Base-by-base conservation (phyloP, 805 yeast species). In the Candida pseudofarinosa region DNA sequence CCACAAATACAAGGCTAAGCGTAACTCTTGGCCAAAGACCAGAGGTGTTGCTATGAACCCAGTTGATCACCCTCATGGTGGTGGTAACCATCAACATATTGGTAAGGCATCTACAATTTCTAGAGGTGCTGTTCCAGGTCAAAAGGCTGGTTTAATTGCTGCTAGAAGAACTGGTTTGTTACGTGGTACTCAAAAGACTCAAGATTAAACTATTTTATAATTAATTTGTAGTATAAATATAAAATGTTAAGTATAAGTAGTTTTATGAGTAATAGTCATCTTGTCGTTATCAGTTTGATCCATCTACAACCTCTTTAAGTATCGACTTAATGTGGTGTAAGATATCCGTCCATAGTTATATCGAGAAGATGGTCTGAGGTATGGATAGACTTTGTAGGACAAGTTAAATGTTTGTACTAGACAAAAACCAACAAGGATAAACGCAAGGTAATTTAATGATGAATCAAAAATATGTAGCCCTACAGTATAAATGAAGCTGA, bases 11-110 rank as follows among this genome's bases (percentile, higher is more conserved):
- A 90, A 77, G 79, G 96, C 90, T 68, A 93, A 93, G 95, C 84
- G 98, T 81, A 89, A 93, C 96, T 88, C 96, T 59, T 93, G 98
- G 98, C 99, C 99, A 79, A 90, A 88, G 87, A 93, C 98, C 71
- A 89, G 98, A 83, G 99, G 98, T 91, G 98, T 91, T 73, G 99
- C 99, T 74, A 91, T 93, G 99, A 91, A 91, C 82, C 98, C 98
- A 76, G 99, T 91, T 75, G 99, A 91, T 76, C 99, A 91, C 83
- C 99, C 99, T 75, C 99, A 91, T 77, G 99, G 99, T 88, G 98
- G 99, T 91, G 99, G 99, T 91, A 63, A 63, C 67, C 68, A 63
- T 60, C 63, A 59, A 52, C 63, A 59, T 45, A 59, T 59, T 56
- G 63, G 63, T 56, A 63, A 63, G 58, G 68, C 68, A 54, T 63